Base-by-base conservation (phyloP, 148 eudicot species). In the Chenopodium formosanum region DNA sequence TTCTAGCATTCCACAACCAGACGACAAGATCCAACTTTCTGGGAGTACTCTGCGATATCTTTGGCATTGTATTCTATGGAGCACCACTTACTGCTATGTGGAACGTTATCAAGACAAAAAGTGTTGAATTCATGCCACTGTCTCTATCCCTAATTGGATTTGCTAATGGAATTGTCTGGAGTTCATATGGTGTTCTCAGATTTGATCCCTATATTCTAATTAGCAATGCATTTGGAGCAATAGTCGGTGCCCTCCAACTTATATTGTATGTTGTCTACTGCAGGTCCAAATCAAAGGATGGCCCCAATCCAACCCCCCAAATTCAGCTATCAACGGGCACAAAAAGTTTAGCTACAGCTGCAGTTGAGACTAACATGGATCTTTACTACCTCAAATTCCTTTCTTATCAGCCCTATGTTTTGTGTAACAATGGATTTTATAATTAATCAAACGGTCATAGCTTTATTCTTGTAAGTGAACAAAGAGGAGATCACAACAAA, bases 391-490 rank as follows among this genome's bases (percentile, higher is more conserved):
- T 48, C 22, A 13, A 2, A 16, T 23, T 34, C 40, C 31, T 29
- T 13, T 27, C 19, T 2, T 29, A 22, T 25, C 52, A 31, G 77
- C 17, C 77, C 63, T 60, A 22, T 25, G n/a, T 29, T 74, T 27
- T 75, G 62, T 31, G 78, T 16, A 27, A 76, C 74, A 32, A 69
- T 72, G 75, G 27, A 56, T 72, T 71, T n/a, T 22, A 40, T 40
- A 50, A 50, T 50, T 6, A 50, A 50, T 50, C 53, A 5, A 6
- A 40, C 8, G 7, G 44, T 40, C 17, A 4, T 4, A 58, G 7
- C 4, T 5, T 58, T 16, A 58, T 19, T 58, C 19, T 58, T 20
- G 63, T 14, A 58, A 58, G 63, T 58, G 22, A 58, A 58, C 63
- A 58, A 19, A 17, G 63, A 65, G 29, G 27, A 65, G 29, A 64